Evolutionary conservation across 2,329 filamentous ascomycete genomes (phyloP).

Genomic region (Ceratocystis eucalypticola): DNA sequence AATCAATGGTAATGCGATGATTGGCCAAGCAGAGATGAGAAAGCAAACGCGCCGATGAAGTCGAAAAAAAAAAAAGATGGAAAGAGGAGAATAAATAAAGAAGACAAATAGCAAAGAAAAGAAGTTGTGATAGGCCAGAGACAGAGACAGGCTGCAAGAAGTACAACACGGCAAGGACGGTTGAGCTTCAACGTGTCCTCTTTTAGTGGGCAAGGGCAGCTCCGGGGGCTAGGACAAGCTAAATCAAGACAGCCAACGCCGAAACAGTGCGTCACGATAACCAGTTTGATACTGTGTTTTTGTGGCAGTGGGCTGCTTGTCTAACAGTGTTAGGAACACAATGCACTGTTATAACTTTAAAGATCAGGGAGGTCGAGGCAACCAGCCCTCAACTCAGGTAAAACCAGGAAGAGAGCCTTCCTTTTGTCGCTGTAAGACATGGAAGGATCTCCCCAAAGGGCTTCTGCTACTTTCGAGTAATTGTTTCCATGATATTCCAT

Average conservation of each 20-base stretch:
- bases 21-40: background rate
- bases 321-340: background rate
- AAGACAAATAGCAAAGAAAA: constrained; percentile 10
- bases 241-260: background rate
- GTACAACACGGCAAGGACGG: background rate
- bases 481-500: background rate
- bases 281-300: background rate
- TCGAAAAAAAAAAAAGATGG: constrained; percentile 2
- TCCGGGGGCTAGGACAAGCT: constrained; percentile 2
- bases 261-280: constrained; percentile 1
- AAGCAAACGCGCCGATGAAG: constrained; percentile 5
- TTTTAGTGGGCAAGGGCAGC: constrained; percentile 17
- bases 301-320: background rate
- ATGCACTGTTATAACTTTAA: background rate
- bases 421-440: background rate
- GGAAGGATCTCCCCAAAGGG: background rate
- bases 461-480: background rate
- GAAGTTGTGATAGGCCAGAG: background rate
- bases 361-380: background rate
- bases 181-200: constrained; percentile 20
- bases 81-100: constrained; percentile 24
- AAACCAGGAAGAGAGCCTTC: background rate
- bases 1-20: background rate
- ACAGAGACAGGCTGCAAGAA: background rate
- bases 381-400: background rate